A percentile compares a stretch with the other conserved stretches of the same genome.
phyloP scores from a whole-genome alignment of 768 basidiomycete species.

The Mycena amicta region DNA sequence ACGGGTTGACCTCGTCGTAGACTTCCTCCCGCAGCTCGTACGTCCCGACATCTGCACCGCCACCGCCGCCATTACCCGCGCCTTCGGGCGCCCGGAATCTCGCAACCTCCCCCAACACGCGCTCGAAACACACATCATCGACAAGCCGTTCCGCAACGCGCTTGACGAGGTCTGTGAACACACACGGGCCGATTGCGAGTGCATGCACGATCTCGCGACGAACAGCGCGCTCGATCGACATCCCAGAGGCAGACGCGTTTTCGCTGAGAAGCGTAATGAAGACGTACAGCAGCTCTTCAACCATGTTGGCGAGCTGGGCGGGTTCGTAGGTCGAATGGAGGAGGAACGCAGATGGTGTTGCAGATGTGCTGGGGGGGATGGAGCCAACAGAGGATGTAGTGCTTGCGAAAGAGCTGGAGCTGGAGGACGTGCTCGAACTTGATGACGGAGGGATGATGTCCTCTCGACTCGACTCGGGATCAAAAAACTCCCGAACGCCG shows the following conservation, averaged over 20 bases:
- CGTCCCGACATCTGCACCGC: slow-evolving; percentile 67
- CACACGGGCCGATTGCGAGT: slow-evolving; percentile 83
- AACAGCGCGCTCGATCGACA: slow-evolving; percentile 65
- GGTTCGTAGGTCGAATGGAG: slow-evolving; percentile 66
- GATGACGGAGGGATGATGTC: not conserved
- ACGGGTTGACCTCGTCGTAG: slow-evolving; percentile 90
- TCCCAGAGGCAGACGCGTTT: slow-evolving; percentile 68
- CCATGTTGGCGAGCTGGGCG: slow-evolving; percentile 76
- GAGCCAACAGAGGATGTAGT: not conserved
- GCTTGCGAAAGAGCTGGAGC: not conserved
- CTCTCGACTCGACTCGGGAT: not conserved
- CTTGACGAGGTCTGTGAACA: slow-evolving; percentile 90
- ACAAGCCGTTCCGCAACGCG: slow-evolving; percentile 87
- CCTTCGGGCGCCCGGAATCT: slow-evolving; percentile 81
- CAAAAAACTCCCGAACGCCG: slow-evolving; percentile 51
- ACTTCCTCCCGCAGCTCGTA: slow-evolving; percentile 86
- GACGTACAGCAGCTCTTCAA: slow-evolving; percentile 89
- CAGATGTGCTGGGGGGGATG: not conserved
- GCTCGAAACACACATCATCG: slow-evolving; percentile 82
- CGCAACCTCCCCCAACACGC: slow-evolving; percentile 76
- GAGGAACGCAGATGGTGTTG: slow-evolving; percentile 51
- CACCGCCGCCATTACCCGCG: slow-evolving; percentile 28
- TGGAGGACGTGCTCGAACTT: not conserved
- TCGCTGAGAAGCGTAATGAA: slow-evolving; percentile 88
- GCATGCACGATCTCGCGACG: slow-evolving; percentile 89